These are phyloP conservation scores for Botryotinia convoluta DNA, from an alignment of 2,329 filamentous ascomycete genomes.

Conservation along the genomic window DNA sequence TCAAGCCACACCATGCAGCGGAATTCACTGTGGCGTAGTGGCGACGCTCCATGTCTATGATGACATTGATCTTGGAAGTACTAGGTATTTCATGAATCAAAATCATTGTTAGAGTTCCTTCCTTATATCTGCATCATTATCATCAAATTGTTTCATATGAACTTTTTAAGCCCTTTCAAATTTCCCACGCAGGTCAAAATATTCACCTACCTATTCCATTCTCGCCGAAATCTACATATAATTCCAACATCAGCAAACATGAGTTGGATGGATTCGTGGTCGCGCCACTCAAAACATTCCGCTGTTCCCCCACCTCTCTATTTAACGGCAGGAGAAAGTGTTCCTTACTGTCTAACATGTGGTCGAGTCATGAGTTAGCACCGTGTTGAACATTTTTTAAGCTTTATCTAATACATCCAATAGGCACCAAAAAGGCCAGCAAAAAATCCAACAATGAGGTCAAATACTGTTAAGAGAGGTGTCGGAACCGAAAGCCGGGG, in stretches of 20 bases:
- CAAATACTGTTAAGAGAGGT: slow-evolving; percentile 59
- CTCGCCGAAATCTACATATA: not conserved
- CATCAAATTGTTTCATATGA: not conserved
- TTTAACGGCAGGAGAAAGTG: slow-evolving; percentile 13
- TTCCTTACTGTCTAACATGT: slow-evolving; percentile 19
- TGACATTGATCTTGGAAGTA: not conserved
- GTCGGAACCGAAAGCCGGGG: slow-evolving; percentile 50
- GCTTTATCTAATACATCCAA: not conserved
- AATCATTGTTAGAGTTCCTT: not conserved
- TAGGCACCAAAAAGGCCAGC: slow-evolving; percentile 16
- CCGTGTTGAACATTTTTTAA: too few relatives aligned
- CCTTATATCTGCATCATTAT: not conserved
- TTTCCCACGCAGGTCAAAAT: not conserved
- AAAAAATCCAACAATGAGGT: slow-evolving; percentile 19
- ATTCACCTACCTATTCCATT: not conserved
- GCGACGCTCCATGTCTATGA: not conserved
- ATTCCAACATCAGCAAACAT: slow-evolving; percentile 6
- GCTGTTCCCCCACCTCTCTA: slow-evolving; percentile 18
- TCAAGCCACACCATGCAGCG: not conserved
- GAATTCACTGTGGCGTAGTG: not conserved
- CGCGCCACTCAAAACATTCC: slow-evolving; percentile 15
- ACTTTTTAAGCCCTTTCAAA: not conserved
- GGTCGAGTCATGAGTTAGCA: slow-evolving; percentile 19
- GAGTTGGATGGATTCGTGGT: slow-evolving; percentile 22
- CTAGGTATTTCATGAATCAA: not conserved